phyloP scores from a whole-genome alignment of 1,284 basidiomycete genomes.

The Tetrapyrgos nigripes region DNA sequence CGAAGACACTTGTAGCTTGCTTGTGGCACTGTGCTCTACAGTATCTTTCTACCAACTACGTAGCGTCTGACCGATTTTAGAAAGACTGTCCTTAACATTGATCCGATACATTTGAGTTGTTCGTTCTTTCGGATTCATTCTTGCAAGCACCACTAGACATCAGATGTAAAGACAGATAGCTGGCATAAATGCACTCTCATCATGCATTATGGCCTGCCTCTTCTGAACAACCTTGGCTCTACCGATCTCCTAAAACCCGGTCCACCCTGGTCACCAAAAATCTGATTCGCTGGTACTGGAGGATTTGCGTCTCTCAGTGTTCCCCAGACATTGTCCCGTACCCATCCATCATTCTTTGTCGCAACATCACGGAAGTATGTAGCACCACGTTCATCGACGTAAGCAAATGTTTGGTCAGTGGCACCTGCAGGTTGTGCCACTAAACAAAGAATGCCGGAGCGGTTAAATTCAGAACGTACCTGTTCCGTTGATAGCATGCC shows the following conservation, averaged over 20 bases:
- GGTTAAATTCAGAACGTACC: not conserved
- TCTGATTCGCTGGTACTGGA: constrained; percentile 38
- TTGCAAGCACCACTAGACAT: no score
- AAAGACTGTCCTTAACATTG: no score
- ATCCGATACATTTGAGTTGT: no score
- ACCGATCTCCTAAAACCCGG: constrained; percentile 35
- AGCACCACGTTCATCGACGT: constrained; percentile 34
- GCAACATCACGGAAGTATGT: constrained; percentile 42
- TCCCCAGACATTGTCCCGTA: constrained; percentile 43
- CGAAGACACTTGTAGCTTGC: no score
- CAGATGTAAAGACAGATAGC: no score
- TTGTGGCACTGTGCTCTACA: no score
- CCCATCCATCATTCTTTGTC: constrained; percentile 45
- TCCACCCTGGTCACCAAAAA: constrained; percentile 38
- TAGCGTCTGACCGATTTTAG: no score
- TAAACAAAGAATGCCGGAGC: no score
- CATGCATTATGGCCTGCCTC: not conserved
- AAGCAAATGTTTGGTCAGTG: constrained; percentile 43
- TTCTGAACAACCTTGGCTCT: not conserved
- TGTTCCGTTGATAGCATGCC: constrained; percentile 45
- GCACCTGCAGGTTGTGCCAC: constrained; percentile 22
- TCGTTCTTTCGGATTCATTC: no score
- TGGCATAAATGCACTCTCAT: no score
- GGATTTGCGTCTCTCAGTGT: constrained; percentile 37
- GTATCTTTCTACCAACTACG: no score